Percentiles rank a stretch among this genome's conserved stretches.
These are phyloP conservation scores for Xylaria sp. DNA, from an alignment of 495 filamentous ascomycete species.

Conservation along the genomic window DNA sequence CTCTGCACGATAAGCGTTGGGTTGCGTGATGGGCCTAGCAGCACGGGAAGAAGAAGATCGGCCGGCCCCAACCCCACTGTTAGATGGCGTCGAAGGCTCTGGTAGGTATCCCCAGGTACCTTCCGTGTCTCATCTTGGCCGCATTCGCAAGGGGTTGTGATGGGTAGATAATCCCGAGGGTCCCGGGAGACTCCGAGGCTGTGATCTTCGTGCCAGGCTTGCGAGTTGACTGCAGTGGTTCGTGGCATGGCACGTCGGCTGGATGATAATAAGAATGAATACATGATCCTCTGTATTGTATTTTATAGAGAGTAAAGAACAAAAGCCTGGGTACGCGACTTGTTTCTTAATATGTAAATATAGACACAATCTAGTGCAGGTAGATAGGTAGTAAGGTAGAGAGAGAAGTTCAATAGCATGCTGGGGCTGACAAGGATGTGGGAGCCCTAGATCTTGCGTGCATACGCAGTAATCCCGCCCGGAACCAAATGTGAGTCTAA, in stretches of 20 bases:
- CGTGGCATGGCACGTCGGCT: too few relatives aligned
- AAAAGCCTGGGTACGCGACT: too few relatives aligned
- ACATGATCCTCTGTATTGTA: too few relatives aligned
- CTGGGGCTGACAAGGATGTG: too few relatives aligned
- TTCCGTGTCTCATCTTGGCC: not conserved
- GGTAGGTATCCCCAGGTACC: not conserved
- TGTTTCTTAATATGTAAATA: too few relatives aligned
- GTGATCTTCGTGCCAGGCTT: too few relatives aligned
- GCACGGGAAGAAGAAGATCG: conserved; percentile 16
- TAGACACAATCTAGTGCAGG: too few relatives aligned
- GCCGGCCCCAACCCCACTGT: conserved; percentile 4
- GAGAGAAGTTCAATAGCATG: too few relatives aligned
- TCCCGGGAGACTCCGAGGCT: not conserved
- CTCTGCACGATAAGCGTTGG: not conserved
- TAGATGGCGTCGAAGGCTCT: not conserved
- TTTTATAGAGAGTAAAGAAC: too few relatives aligned
- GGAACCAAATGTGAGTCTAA: not conserved
- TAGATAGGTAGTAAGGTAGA: too few relatives aligned
- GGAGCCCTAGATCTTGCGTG: not conserved
- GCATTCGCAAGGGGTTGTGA: not conserved
- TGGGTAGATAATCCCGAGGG: not conserved
- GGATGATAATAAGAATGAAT: too few relatives aligned
- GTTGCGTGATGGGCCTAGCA: not conserved
- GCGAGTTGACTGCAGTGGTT: too few relatives aligned
- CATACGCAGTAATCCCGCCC: not conserved